These are phyloP conservation scores for Sclerotinia subarctica DNA, from an alignment of 2,329 filamentous ascomycete genomes.

Conservation along the genomic window DNA sequence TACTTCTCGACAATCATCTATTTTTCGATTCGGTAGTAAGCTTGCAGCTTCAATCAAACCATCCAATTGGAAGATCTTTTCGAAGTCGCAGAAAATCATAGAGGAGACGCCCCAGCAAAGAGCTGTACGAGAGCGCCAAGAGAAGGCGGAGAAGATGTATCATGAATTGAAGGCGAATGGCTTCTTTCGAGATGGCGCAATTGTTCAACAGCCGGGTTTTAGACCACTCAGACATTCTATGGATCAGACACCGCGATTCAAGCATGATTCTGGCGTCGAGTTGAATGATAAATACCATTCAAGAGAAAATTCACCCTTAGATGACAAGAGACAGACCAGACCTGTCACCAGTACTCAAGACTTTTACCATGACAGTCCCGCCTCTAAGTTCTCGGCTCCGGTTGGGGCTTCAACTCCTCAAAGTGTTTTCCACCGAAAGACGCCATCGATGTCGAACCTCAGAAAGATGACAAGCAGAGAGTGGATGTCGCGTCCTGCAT, in stretches of 20 bases:
- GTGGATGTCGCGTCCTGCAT: not conserved
- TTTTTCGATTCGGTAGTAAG: constrained; percentile 55
- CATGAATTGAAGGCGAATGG: constrained; percentile 52
- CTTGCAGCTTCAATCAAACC: constrained; percentile 54
- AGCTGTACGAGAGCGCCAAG: constrained; percentile 43
- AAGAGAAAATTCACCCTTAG: constrained; percentile 21
- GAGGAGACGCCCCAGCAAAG: constrained; percentile 44
- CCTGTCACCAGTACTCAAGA: constrained; percentile 30
- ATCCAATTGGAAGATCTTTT: constrained; percentile 46
- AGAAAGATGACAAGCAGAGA: constrained; percentile 25
- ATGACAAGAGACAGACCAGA: constrained; percentile 34
- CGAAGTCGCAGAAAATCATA: constrained; percentile 37
- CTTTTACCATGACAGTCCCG: constrained; percentile 16
- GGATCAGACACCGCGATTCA: constrained; percentile 20
- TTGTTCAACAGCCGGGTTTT: constrained; percentile 36
- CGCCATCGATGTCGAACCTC: constrained; percentile 32
- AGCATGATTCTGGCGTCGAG: constrained; percentile 36
- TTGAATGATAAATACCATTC: constrained; percentile 24
- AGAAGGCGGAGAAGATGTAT: constrained; percentile 50
- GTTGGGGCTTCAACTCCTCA: constrained; percentile 23
- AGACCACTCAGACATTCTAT: not conserved
- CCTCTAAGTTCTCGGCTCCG: constrained; percentile 21
- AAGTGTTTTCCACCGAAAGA: constrained; percentile 31
- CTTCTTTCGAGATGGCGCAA: constrained; percentile 38
- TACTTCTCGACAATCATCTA: constrained; percentile 43